Base-by-base conservation (phyloP, 805 yeast species). In the Ogataea populi-albae region DNA sequence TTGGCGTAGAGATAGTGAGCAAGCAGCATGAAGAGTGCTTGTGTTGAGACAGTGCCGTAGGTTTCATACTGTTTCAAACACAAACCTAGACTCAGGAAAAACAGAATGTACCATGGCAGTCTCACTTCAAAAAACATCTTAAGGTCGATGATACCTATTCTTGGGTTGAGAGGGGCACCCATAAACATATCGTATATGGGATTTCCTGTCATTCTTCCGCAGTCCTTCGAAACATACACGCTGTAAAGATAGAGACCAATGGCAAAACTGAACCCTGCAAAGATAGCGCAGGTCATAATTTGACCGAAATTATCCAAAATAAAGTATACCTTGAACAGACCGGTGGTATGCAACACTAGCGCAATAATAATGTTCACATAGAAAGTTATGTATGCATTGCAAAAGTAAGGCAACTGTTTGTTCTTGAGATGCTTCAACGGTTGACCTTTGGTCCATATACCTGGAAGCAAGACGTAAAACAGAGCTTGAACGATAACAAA, bases 41-140 rank as follows among this genome's bases (percentile, higher is more conserved):
- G 95, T 25, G 88, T 77, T 5, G 89, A 64, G 15, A 84, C 82
- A 46, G 72, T 69, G 17, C 98, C 98, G 54, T 85, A 87, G 1
- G 61, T 65, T 49, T 88, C 96, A 52, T 71, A 76, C 65, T 93
- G 98, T 62, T 77, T 80, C 45, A 86, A 68, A 26, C 81, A 79
- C 20, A 86, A 75, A 19, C 87, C 86, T 38, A 85, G 62, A 3
- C 91, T 71, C 45, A 88, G 62, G 67, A 87, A 85, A 62, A 81
- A 79, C 32, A 93, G 65, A 10, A 88, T 86, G 67, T 80, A 93
- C 98, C 98, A 93, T 11, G 98, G 98, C 41, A 93, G 71, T 60
- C 98, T 79, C 28, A 93, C 97, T 65, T 93, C 98, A 59, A 88
- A 91, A 64, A 93, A 93, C 95, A 93, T 87, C 71, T 93, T 93